Percentiles rank a stretch among this genome's conserved stretches.
Conservation (phyloP, 306 rosid genomes). For the Dryas drummondii region DNA sequence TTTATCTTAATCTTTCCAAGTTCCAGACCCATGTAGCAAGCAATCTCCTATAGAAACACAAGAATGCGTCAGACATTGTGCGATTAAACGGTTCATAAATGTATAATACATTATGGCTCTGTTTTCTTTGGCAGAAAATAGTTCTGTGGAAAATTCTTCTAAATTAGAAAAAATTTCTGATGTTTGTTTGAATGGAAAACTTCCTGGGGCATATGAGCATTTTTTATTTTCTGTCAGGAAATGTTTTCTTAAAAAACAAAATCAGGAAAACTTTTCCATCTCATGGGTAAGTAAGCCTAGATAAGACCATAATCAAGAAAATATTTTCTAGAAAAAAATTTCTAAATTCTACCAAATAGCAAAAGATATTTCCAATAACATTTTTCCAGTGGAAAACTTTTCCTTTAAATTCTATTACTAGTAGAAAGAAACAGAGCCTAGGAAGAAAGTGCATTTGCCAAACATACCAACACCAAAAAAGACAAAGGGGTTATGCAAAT, state of each 20-base stretch:
- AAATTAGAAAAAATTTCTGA: not conserved
- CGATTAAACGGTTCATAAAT: not conserved
- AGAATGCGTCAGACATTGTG: constrained; percentile 9
- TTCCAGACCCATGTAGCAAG: constrained; percentile 91
- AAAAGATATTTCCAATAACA: not conserved
- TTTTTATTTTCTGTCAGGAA: not conserved
- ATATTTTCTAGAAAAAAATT: not conserved
- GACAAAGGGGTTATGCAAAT: not conserved
- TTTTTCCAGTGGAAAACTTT: not conserved
- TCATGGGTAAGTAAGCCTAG: not conserved
- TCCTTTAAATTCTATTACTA: not conserved
- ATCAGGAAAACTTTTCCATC: not conserved
- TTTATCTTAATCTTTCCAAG: constrained; percentile 86
- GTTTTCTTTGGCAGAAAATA: not conserved
- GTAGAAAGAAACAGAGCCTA: not conserved
- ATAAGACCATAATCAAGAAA: not conserved
- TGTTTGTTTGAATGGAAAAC: not conserved
- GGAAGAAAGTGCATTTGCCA: not conserved
- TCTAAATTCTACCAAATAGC: not conserved
- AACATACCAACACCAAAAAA: not conserved
- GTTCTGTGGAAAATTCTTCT: not conserved
- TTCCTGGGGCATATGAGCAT: not conserved
- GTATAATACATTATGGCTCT: not conserved
- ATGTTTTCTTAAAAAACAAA: not conserved
- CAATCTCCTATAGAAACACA: constrained; percentile 63